phyloP scores from a whole-genome alignment of 2,329 filamentous ascomycete genomes.

The Diaporthe batatas region DNA sequence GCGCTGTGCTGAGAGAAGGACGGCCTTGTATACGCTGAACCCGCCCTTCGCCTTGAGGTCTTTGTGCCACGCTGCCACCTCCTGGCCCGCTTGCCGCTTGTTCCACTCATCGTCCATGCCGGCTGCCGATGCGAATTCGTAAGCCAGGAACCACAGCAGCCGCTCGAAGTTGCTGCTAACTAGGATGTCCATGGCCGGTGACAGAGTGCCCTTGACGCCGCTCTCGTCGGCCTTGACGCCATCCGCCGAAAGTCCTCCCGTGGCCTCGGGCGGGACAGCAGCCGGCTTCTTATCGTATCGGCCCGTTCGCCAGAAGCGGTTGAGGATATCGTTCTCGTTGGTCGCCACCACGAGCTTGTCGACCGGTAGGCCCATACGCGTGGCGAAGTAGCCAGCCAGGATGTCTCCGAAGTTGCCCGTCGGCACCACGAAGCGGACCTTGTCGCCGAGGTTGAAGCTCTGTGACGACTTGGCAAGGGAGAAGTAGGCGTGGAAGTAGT shows the following conservation, averaged over 20 bases:
- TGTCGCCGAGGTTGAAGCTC: conserved; percentile 73
- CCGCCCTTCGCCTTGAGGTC: conserved; percentile 85
- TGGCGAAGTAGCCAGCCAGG: conserved; percentile 90
- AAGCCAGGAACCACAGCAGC: conserved; percentile 91
- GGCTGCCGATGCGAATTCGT: conserved; percentile 72
- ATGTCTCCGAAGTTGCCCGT: conserved; percentile 98
- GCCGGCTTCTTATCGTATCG: conserved; percentile 88
- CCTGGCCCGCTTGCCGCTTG: conserved; percentile 78
- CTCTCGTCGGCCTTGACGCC: conserved; percentile 74
- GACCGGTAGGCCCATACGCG: conserved; percentile 71
- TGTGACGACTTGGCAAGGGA: conserved; percentile 73
- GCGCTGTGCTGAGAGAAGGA: conserved; percentile 77
- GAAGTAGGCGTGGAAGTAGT: conserved; percentile 98
- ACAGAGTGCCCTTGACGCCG: conserved; percentile 90
- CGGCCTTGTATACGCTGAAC: conserved; percentile 81
- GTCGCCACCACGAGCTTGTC: conserved; percentile 94
- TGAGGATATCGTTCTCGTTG: conserved; percentile 97
- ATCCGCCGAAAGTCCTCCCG: conserved; percentile 74
- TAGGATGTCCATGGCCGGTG: conserved; percentile 97
- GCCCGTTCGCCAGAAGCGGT: conserved; percentile 94
- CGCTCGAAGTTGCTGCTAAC: conserved; percentile 98
- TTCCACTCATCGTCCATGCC: conserved; percentile 76
- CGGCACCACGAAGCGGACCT: conserved; percentile 88
- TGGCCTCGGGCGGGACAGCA: conserved; percentile 64
- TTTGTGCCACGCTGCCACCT: conserved; percentile 82